phyloP scores from a whole-genome alignment of 2,329 filamentous ascomycete species.

The Botrytis hyacinthi region DNA sequence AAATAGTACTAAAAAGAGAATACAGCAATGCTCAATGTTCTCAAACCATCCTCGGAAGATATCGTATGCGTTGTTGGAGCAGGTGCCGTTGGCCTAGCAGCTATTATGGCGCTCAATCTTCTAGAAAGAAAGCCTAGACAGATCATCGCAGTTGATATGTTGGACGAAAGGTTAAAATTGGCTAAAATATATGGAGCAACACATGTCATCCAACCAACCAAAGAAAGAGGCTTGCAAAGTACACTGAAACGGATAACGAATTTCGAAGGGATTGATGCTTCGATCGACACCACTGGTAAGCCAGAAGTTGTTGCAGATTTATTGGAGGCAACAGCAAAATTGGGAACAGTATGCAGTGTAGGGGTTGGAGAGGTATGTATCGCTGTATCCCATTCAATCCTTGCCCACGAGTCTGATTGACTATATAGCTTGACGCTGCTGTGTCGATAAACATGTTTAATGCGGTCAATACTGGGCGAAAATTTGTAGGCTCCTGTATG shows the following conservation, averaged over 20 bases:
- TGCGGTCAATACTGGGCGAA: conserved; percentile 26
- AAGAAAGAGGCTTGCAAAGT: conserved; percentile 21
- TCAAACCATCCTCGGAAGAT: conserved; percentile 34
- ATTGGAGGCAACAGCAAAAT: conserved; percentile 26
- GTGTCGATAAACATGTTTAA: conserved; percentile 26
- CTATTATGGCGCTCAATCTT: conserved; percentile 42
- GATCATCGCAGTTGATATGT: conserved; percentile 49
- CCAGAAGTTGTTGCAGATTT: conserved; percentile 23
- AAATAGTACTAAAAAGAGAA: background rate
- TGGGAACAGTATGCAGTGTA: conserved; percentile 28
- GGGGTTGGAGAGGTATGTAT: conserved; percentile 27
- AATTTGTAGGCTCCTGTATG: conserved; percentile 29
- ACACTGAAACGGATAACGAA: conserved; percentile 23
- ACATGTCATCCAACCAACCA: conserved; percentile 26
- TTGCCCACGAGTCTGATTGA: background rate
- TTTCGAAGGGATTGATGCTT: conserved; percentile 25
- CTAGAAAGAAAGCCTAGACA: conserved; percentile 19
- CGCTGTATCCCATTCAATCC: background rate
- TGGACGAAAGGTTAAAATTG: conserved; percentile 43
- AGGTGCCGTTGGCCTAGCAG: conserved; percentile 44
- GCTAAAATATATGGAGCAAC: conserved; percentile 46
- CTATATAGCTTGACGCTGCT: conserved; percentile 19
- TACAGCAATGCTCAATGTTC: conserved; percentile 41
- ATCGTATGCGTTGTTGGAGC: conserved; percentile 42
- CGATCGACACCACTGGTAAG: conserved; percentile 28